Base-by-base conservation (phyloP, 2,329 filamentous ascomycete genomes). In the Aspergillus hortae region DNA sequence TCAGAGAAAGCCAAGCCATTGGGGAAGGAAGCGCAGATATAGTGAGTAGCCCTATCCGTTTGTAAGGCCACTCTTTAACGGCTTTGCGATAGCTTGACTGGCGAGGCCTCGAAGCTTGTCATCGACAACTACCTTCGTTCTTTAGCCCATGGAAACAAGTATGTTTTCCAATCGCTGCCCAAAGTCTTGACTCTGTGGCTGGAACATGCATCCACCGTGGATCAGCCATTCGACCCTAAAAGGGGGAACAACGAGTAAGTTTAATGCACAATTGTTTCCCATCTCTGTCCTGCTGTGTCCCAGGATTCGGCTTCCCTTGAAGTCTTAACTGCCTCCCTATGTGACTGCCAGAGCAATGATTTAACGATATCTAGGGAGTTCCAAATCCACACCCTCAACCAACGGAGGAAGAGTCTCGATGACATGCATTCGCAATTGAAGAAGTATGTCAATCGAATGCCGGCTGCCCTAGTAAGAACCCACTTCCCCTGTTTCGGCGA, bases 81-180 rank as follows among this genome's bases (percentile, higher is more conserved):
- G 43, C 68, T 11, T 74, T 21, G 25, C 7, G 7, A 11, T 56
- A 76, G 74, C 62, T 73, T 94, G 50, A 89, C 83, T 10, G 95
- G 94, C 36, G 92, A 96, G 67, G 84, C 87, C 17, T 86, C 90
- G 2, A 91, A 92, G 65, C 80, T 96, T 14, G 89, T 99, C 33
- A 89, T 97, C 58, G 91, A 96, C 64, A 96, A 95, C 66, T 96
- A 95, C 64, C 78, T 96, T 42, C 84, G 92, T 25, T 95, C 92
- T 2, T 80, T 96, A 42, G 85, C 86, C 25, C 92, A 87, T 60
- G 94, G 94, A 30, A 94, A 90, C 44, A 99, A 97, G 72, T 96
- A 97, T 70, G 83, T 96, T 41, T 95, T 96, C 64, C 92, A 97
- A 70, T 96, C 92, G 0, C 77, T 99, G 32, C 95, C 94, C 0